Base-by-base conservation (phyloP, 192 early-diverging fungal genomes). In the Geranomyces michiganensis region DNA sequence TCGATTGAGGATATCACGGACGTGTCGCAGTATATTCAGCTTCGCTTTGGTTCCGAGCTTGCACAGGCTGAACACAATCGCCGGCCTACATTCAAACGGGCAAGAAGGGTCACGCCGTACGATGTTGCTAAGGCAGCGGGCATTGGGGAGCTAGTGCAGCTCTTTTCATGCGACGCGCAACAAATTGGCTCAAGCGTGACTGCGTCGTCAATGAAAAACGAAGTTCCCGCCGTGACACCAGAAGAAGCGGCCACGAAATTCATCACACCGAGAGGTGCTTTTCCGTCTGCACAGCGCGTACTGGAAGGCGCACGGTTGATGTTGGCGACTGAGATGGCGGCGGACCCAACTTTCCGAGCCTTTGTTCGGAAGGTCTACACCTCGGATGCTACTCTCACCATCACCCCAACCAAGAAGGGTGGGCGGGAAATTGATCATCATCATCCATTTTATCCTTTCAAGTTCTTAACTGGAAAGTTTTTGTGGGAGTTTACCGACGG, bases 381-480 rank as follows among this genome's bases (percentile, higher is more conserved):
- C 62, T 73, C 76, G 21, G 78, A 90, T 62, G 92, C 90, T 32
- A 82, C 85, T 30, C 83, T 96, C 13, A 81, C 83, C 26, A 90
- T 93, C 27, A 84, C 78, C 27, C 93, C 95, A 0, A 99, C 95
- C 1, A 89, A 90, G 33, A 90, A 89, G 62, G 96, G 95, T 0
- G 70, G 80, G 27, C 80, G 66, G 31, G 89, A 89, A 64, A 94
- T 99, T 63, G 89, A 92, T 47, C 84, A 84, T 13, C 78, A 86
- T 14, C 94, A 97, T 65, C 85, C 90, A 0, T 92, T 89, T 60
- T 88, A 85, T 62, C 85, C 89, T 5, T 95, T 96, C 84, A 96
- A 96, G 83, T 96, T 90, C 44, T 68, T 99, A 55, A 72, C 75
- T 17, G 83, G 89, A 36, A 97, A 96, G 74, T 92, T 88, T 17